These are phyloP conservation scores for Termitomyces heimii DNA, from an alignment of 768 basidiomycete species.

Conservation along the genomic window DNA sequence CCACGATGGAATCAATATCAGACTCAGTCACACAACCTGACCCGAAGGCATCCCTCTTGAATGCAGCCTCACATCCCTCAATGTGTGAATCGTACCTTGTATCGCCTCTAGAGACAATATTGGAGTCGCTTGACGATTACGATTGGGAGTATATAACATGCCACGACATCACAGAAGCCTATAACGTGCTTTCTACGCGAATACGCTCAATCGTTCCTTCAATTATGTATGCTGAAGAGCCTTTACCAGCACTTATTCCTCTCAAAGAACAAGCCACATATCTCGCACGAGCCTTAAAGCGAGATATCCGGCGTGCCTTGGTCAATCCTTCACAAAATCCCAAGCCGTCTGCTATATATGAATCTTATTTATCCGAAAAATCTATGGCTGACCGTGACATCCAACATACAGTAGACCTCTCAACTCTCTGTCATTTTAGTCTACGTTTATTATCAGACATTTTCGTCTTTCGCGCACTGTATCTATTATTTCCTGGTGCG, in stretches of 20 bases:
- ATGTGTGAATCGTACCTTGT: conserved; percentile 23
- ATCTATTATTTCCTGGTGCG: conserved; percentile 45
- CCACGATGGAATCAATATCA: neutral
- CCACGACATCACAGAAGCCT: conserved; percentile 60
- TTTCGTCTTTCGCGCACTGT: conserved; percentile 40
- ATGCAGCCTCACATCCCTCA: conserved; percentile 4
- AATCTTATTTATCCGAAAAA: conserved; percentile 16
- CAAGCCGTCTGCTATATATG: conserved; percentile 5
- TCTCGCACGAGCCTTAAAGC: conserved; percentile 36
- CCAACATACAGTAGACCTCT: conserved; percentile 33
- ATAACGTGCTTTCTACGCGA: conserved; percentile 42
- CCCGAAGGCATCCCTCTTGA: neutral
- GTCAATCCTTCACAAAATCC: conserved; percentile 23
- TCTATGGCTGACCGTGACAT: conserved; percentile 28
- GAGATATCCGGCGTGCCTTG: conserved; percentile 45
- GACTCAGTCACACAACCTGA: neutral
- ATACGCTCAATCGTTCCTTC: conserved; percentile 25
- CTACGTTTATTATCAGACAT: conserved; percentile 46
- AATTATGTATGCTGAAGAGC: conserved; percentile 12
- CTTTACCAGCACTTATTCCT: conserved; percentile 18
- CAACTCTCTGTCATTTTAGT: conserved; percentile 46
- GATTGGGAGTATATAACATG: conserved; percentile 29
- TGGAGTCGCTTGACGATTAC: conserved; percentile 36
- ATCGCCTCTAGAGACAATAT: conserved; percentile 41
- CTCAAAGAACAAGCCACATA: conserved; percentile 26